phyloP scores from a whole-genome alignment of 345 rosid species.

The Melaleuca alternifolia region DNA sequence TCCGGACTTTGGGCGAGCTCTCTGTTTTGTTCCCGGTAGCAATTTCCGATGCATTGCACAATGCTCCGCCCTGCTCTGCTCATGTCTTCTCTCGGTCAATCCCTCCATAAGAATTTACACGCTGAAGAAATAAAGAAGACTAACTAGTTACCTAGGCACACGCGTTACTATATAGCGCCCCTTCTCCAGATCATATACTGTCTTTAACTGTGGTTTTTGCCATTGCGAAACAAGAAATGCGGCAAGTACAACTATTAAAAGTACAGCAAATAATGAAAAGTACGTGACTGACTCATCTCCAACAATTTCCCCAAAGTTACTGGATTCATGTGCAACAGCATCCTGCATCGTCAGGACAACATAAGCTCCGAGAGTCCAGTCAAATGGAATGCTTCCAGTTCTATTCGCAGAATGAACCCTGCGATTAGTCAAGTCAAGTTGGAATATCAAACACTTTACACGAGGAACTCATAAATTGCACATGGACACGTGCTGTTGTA shows the following conservation, averaged over 20 bases:
- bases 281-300: constrained; percentile 27
- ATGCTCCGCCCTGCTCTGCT: background rate
- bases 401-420: constrained; percentile 18
- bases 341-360: constrained; percentile 19
- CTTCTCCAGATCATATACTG: constrained; percentile 14
- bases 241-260: constrained; percentile 24
- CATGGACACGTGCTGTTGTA: background rate
- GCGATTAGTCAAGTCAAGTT: background rate
- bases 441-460: background rate
- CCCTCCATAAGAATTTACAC: background rate
- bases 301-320: constrained; percentile 16
- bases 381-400: constrained; percentile 15
- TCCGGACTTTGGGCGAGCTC: background rate
- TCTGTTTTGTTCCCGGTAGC: background rate
- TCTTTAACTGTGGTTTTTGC: constrained; percentile 15
- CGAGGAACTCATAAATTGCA: background rate
- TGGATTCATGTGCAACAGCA: constrained; percentile 2
- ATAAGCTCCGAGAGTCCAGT: constrained; percentile 49
- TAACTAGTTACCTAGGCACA: background rate
- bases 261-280: constrained; percentile 27
- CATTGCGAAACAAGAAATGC: background rate
- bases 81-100: background rate
- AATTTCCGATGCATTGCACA: background rate
- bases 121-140: background rate
- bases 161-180: constrained; percentile 14